A percentile compares a stretch with the other conserved stretches of the same genome.
These are phyloP conservation scores for Helotiales sp. DNA, from an alignment of 2,329 filamentous ascomycete species.

Conservation along the genomic window DNA sequence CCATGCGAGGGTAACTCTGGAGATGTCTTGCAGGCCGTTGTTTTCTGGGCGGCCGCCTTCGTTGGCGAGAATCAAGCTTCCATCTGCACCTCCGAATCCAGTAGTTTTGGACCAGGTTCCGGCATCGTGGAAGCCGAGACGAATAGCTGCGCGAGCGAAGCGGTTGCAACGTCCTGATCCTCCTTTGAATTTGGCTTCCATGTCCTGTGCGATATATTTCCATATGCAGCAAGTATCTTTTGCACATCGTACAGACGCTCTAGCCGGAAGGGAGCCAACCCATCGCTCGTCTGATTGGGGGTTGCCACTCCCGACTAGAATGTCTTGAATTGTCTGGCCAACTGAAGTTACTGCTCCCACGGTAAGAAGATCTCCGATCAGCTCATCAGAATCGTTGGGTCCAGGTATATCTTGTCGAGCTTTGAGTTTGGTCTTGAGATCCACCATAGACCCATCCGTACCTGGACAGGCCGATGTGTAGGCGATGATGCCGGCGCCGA, in stretches of 20 bases:
- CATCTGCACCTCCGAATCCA: conserved; percentile 52
- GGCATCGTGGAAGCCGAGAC: conserved; percentile 56
- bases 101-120: conserved; percentile 49
- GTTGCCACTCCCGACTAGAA: conserved; percentile 20
- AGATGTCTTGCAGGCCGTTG: conserved; percentile 53
- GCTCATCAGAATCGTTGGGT: conserved; percentile 64
- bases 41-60: conserved; percentile 51
- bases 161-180: conserved; percentile 46
- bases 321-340: conserved; percentile 20
- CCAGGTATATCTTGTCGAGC: background rate
- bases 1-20: conserved; percentile 43
- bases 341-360: conserved; percentile 14
- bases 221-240: conserved; percentile 30
- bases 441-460: conserved; percentile 2
- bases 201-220: conserved; percentile 26
- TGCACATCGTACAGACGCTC: conserved; percentile 9
- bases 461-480: conserved; percentile 7
- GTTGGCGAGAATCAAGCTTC: conserved; percentile 49
- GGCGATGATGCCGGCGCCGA: background rate
- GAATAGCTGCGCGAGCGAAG: conserved; percentile 51
- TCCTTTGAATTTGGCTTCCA: conserved; percentile 23
- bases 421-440: conserved; percentile 6
- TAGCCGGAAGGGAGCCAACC: conserved; percentile 9
- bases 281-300: conserved; percentile 16
- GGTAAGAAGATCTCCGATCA: conserved; percentile 71